Conservation (phyloP, 257 asterid species). For the Solanum chaucha region DNA sequence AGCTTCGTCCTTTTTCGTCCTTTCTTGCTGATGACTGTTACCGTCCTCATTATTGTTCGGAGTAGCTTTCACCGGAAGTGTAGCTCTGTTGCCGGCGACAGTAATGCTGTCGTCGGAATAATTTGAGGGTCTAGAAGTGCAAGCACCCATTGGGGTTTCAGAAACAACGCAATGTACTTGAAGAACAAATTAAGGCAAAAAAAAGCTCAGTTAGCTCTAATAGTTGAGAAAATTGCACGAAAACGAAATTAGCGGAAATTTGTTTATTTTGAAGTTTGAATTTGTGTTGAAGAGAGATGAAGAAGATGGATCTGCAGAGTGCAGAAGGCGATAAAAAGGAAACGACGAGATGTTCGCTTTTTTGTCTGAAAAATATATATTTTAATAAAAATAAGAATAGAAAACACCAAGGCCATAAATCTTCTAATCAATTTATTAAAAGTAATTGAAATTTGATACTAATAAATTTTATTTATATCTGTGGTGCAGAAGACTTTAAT, state of each 20-base stretch:
- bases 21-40: constrained; percentile 3
- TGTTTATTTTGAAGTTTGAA: constrained; percentile 4
- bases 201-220: not conserved
- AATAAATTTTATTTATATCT: not conserved
- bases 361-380: not conserved
- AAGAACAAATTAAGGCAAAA: not conserved
- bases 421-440: not conserved
- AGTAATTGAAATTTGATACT: not conserved
- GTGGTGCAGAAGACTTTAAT: not conserved
- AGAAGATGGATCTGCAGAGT: constrained; percentile 4
- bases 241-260: not conserved
- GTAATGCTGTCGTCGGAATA: constrained; percentile 14
- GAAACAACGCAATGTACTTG: not conserved
- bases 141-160: constrained; percentile 43
- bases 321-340: constrained; percentile 10
- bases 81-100: not conserved
- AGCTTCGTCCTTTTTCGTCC: constrained; percentile 15
- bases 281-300: not conserved
- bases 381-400: not conserved
- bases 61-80: constrained; percentile 4
- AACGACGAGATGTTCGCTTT: constrained; percentile 11
- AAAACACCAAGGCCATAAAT: not conserved
- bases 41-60: constrained; percentile 3
- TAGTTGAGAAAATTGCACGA: not conserved
- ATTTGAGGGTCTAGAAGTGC: constrained; percentile 52